These are phyloP conservation scores for Curvularia spicifera DNA, from an alignment of 2,329 filamentous ascomycete species.

Conservation along the genomic window DNA sequence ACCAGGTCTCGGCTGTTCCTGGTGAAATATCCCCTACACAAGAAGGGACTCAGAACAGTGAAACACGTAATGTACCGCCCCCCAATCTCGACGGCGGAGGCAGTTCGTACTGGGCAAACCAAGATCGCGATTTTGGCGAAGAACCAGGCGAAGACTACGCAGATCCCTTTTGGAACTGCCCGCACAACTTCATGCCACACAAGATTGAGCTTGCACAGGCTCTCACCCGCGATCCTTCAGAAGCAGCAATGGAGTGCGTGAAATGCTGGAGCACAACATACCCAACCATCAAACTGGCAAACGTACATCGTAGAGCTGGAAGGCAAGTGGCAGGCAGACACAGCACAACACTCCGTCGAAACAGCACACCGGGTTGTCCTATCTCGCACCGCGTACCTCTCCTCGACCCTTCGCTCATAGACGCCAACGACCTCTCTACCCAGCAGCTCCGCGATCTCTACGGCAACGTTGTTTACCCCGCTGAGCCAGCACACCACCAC, in stretches of 20 bases:
- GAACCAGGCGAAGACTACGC: constrained; percentile 42
- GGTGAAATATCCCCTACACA: background rate
- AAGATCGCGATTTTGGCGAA: constrained; percentile 44
- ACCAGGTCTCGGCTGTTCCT: background rate
- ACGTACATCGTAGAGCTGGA: background rate
- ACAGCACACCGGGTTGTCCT: background rate
- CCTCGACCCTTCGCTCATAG: constrained; percentile 12
- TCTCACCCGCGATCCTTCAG: constrained; percentile 9
- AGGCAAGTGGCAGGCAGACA: too few species aligned
- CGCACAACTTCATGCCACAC: constrained; percentile 30
- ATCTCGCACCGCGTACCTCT: constrained; percentile 16
- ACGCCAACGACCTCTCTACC: constrained; percentile 8
- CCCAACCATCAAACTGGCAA: constrained; percentile 28
- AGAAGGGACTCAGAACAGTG: background rate
- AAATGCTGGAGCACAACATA: constrained; percentile 38
- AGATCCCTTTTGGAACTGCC: constrained; percentile 35
- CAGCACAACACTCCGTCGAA: background rate
- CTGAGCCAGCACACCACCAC: background rate
- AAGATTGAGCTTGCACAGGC: constrained; percentile 24
- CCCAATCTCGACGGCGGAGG: constrained; percentile 47
- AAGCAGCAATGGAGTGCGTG: constrained; percentile 37
- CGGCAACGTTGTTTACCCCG: constrained; percentile 22
- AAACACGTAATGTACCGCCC: background rate
- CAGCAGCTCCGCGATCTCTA: constrained; percentile 27
- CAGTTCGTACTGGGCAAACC: constrained; percentile 38